phyloP scores from a whole-genome alignment of 1,284 basidiomycete genomes.

The Rhodotorula sp. region DNA sequence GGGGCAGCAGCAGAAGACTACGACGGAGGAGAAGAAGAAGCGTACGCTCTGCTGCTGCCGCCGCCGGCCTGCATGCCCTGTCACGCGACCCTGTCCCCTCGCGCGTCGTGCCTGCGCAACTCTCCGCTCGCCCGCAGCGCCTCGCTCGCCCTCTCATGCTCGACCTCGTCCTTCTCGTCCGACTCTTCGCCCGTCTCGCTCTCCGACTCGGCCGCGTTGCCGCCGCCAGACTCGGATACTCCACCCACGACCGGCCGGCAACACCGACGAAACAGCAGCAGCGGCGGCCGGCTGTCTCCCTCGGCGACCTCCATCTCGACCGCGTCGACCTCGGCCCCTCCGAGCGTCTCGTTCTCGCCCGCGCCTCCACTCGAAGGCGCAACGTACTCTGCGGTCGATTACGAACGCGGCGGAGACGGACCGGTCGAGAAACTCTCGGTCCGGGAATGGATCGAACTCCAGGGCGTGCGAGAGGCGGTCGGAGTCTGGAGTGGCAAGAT shows the following conservation, averaged over 20 bases:
- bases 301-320: conserved; percentile 19
- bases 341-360: conserved; percentile 29
- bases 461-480: conserved; percentile 36
- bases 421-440: conserved; percentile 38
- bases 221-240: not conserved
- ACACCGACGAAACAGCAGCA: not conserved
- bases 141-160: conserved; percentile 10
- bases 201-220: not conserved
- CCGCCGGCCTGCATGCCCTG: not conserved
- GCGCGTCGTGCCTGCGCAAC: conserved; percentile 23
- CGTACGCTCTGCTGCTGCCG: not conserved
- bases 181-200: not conserved
- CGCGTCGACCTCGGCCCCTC: conserved; percentile 2
- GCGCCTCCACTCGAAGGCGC: conserved; percentile 13
- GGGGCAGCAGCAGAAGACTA: not conserved
- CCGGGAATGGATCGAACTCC: conserved; percentile 40
- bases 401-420: conserved; percentile 30
- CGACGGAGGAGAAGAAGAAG: conserved; percentile 5
- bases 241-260: not conserved
- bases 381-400: conserved; percentile 32
- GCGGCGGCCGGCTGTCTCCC: conserved; percentile 8
- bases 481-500: conserved; percentile 39
- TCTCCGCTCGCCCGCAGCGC: conserved; percentile 15
- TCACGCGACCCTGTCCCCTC: conserved; percentile 11
- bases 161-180: conserved; percentile 5